Evolutionary conservation across 73 alveolate species (phyloP), one percentile per base, ranked within the genome.

Genomic region (Paramecium bursaria): DNA sequence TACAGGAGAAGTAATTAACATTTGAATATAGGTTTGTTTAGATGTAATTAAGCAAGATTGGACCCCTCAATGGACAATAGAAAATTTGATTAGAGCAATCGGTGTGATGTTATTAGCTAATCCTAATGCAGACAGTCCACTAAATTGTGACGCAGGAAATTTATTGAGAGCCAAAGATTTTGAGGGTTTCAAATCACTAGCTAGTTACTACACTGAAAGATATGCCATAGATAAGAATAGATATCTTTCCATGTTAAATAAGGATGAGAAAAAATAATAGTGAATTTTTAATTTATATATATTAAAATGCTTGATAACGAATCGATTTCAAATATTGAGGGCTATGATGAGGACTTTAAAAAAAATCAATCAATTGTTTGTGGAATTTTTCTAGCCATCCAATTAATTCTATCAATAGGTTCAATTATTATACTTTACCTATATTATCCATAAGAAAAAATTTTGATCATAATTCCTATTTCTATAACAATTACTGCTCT

Each of bases 71-170:
- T 96, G 99, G 99, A 94, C 96, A 50, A 85, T 96, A 50, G 98
- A 95, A 75, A 90, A 96, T 79, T 76, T 95, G 35, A 90, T 98
- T 52, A 88, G 97, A 50, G 99, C 99, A n/a, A 91, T 96, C 5
- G 85, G 91, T 44, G 86, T 91, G 50, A 88, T 96, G 76, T 85
- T 96, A 49, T 57, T 87, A 30, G 90, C n/a, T n/a, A n/a, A 91
- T 67, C 99, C 99, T n/a, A 96, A 96, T 91, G 99, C 99, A 27
- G 98, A 96, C 50, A 86, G 96, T 50, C 99, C 99, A 31, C 86
- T 96, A 55, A 96, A 96, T 87, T 96, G 99, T 74, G 99, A 96
- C 86, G 96, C 98, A 7, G 98, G 98, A 0, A 94, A 92, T 91
- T 74, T 88, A 79, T 86, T 94, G n/a, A 92, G 98, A 74, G 92